These are phyloP conservation scores for Mrakia gelida DNA, from an alignment of 768 basidiomycete species.

Conservation along the genomic window DNA sequence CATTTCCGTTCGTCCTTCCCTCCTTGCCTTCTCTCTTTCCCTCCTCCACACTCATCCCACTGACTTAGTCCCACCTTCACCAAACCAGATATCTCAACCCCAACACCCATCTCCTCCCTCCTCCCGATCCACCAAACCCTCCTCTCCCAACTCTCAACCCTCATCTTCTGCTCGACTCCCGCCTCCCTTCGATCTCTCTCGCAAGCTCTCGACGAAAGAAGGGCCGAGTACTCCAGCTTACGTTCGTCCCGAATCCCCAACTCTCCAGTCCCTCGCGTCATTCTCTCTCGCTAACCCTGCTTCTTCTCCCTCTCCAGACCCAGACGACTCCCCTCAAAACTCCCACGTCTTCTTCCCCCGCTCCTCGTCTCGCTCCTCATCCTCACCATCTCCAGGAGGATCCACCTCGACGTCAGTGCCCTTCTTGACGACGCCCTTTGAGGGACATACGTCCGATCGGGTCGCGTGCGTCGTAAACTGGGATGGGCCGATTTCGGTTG, in stretches of 20 bases:
- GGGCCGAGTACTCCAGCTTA: not conserved
- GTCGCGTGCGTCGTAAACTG: not conserved
- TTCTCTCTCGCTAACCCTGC: not conserved
- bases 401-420: not conserved
- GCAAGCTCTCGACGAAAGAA: not conserved
- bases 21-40: not conserved
- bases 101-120: not conserved
- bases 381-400: not conserved
- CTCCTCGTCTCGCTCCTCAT: not conserved
- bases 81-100: not conserved
- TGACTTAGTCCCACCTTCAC: too few species aligned
- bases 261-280: not conserved
- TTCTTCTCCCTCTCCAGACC: not conserved
- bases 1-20: not conserved
- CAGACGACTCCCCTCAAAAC: not conserved
- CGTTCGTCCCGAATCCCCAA: not conserved
- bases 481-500: not conserved
- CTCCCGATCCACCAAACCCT: not conserved
- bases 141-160: not conserved
- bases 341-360: not conserved
- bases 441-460: not conserved
- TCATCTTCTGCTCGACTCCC: constrained; percentile 8
- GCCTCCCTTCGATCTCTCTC: not conserved
- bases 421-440: not conserved
- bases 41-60: not conserved